These are phyloP conservation scores for Spathaspora jeffriesii DNA, from an alignment of 1,139 yeast genomes.

Conservation along the genomic window DNA sequence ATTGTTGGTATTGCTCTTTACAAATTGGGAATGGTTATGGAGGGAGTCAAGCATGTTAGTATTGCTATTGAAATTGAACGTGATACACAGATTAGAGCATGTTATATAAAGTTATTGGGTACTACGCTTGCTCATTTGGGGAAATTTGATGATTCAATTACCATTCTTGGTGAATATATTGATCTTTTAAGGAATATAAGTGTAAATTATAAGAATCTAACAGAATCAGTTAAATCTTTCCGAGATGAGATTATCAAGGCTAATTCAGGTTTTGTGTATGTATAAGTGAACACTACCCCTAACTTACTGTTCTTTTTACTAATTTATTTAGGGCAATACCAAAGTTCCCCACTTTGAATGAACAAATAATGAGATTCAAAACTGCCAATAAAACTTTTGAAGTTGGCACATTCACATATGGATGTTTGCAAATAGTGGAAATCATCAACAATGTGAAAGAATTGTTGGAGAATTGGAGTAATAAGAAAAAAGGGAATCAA, in stretches of 20 bases:
- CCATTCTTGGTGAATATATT: conserved; percentile 12
- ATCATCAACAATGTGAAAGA: conserved; percentile 8
- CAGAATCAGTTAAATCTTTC: background rate
- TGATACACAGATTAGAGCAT: conserved; percentile 5
- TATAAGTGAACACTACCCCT: background rate
- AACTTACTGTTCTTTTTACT: conserved; percentile 1
- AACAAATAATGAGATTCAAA: conserved; percentile 11
- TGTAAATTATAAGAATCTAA: conserved; percentile 2
- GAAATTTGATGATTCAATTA: conserved; percentile 9
- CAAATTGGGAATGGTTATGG: conserved; percentile 9
- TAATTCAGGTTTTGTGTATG: background rate
- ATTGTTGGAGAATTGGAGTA: conserved; percentile 9
- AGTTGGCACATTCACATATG: conserved; percentile 11
- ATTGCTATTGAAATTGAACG: conserved; percentile 10
- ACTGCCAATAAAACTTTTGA: conserved; percentile 7
- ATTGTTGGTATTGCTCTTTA: conserved; percentile 12
- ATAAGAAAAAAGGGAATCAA: conserved; percentile 8
- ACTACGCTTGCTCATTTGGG: conserved; percentile 8
- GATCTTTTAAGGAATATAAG: conserved; percentile 5
- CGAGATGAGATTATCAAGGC: background rate
- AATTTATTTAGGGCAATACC: background rate
- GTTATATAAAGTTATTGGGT: conserved; percentile 9
- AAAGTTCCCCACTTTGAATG: conserved; percentile 6
- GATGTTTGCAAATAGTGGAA: conserved; percentile 10
- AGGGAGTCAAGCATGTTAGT: conserved; percentile 12